Percentiles rank a stretch among this genome's conserved stretches.
Evolutionary conservation across 352 stramenopile species (phyloP).

Genomic region (Phytophthora capsici): DNA sequence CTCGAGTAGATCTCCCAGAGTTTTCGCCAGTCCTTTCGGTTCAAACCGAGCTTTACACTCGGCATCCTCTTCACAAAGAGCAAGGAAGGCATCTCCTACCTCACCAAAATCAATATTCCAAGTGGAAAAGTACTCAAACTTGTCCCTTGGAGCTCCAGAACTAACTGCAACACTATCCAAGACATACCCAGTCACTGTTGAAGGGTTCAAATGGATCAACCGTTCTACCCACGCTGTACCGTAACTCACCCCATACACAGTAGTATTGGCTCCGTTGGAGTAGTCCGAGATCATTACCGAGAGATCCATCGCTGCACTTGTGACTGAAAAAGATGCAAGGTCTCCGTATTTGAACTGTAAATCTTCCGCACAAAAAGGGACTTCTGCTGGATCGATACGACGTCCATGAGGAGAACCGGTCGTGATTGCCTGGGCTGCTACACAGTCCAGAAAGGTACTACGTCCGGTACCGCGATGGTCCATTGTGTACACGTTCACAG

Average conservation of each 20-base stretch:
- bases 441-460: slow-evolving; percentile 43
- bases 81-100: slow-evolving; percentile 37
- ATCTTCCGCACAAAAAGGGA: slow-evolving; percentile 43
- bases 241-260: slow-evolving; percentile 58
- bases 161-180: slow-evolving; percentile 45
- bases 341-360: slow-evolving; percentile 46
- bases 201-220: slow-evolving; percentile 46
- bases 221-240: slow-evolving; percentile 54
- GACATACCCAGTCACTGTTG: slow-evolving; percentile 52
- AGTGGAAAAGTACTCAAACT: slow-evolving; percentile 45
- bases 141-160: slow-evolving; percentile 31
- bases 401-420: slow-evolving; percentile 39
- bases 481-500: slow-evolving; percentile 58
- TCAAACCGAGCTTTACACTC: slow-evolving; percentile 31
- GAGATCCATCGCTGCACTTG: slow-evolving; percentile 42
- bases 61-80: slow-evolving; percentile 19
- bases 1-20: slow-evolving; percentile 22
- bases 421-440: slow-evolving; percentile 41
- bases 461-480: slow-evolving; percentile 52
- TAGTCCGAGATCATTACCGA: slow-evolving; percentile 31
- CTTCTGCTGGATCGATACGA: slow-evolving; percentile 25
- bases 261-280: slow-evolving; percentile 29
- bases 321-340: slow-evolving; percentile 46
- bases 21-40: slow-evolving; percentile 11
- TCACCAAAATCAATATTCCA: slow-evolving; percentile 51